Conservation (phyloP, 179 eudicot species). For the Carnegiea gigantea region DNA sequence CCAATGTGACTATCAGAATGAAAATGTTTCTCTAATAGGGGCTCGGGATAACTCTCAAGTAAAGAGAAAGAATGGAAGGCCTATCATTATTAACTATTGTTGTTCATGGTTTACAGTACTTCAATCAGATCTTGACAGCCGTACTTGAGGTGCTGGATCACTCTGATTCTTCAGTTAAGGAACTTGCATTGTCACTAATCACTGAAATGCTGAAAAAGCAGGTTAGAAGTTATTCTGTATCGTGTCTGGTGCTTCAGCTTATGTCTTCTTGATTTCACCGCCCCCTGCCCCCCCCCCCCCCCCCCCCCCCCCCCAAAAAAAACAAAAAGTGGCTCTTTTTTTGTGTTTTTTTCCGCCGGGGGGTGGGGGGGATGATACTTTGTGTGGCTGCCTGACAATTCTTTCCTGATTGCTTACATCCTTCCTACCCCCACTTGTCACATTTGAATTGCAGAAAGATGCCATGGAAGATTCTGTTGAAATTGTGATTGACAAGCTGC, state of each 20-base stretch:
- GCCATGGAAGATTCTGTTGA: constrained; percentile 90
- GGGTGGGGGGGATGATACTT: neutral
- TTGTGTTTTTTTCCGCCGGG: neutral
- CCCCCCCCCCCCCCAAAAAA: no score
- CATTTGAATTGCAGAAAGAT: constrained; percentile 56
- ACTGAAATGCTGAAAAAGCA: constrained; percentile 92
- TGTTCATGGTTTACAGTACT: constrained; percentile 63
- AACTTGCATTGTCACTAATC: constrained; percentile 64
- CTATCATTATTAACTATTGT: neutral
- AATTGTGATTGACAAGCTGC: constrained; percentile 90
- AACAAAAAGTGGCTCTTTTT: neutral
- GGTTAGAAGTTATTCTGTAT: constrained; percentile 35
- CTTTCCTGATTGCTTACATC: neutral
- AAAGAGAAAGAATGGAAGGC: neutral
- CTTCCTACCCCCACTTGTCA: neutral
- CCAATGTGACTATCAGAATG: neutral
- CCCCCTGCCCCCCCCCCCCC: neutral
- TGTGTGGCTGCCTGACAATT: neutral
- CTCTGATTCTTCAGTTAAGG: constrained; percentile 66
- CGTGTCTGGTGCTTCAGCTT: constrained; percentile 2
- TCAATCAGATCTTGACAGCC: constrained; percentile 85
- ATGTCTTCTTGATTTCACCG: neutral
- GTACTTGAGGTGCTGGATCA: constrained; percentile 84
- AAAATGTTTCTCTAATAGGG: neutral
- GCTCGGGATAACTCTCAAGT: neutral